phyloP scores from a whole-genome alignment of 345 rosid genomes.

The Punica granatum region DNA sequence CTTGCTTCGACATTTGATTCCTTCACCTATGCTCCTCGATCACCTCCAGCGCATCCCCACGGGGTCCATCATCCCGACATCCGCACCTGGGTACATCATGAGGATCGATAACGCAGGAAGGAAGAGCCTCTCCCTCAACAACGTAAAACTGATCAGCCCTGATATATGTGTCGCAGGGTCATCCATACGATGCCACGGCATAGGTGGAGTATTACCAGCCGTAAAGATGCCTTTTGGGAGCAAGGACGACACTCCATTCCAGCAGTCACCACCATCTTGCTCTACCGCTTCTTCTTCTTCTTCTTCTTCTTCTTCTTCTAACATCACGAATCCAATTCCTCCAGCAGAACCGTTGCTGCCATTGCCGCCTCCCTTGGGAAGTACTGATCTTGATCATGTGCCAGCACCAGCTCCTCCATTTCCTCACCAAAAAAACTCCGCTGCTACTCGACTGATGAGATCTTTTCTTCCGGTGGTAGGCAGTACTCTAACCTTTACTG shows the following conservation, averaged over 20 bases:
- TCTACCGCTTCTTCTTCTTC: too few relatives aligned
- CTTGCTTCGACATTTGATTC: conserved; percentile 66
- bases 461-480: not conserved
- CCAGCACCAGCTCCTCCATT: not conserved
- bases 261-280: conserved; percentile 24
- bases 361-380: too few relatives aligned
- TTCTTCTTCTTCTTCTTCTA: too few relatives aligned
- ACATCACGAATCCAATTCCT: not conserved
- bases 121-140: conserved; percentile 40
- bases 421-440: not conserved
- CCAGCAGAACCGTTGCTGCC: not conserved
- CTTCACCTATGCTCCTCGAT: conserved; percentile 60
- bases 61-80: conserved; percentile 50
- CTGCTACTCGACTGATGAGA: not conserved
- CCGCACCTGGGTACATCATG: conserved; percentile 38
- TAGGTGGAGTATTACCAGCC: conserved; percentile 40
- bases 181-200: conserved; percentile 75
- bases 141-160: conserved; percentile 49
- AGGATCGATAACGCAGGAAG: conserved; percentile 44
- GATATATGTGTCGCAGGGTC: conserved; percentile 48
- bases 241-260: not conserved
- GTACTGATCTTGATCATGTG: too few relatives aligned
- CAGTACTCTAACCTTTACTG: not conserved
- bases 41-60: conserved; percentile 50
- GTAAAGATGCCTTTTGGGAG: not conserved